These are phyloP conservation scores for Warburgia ugandensis DNA, from an alignment of 164 flowering plant species.

Conservation along the genomic window DNA sequence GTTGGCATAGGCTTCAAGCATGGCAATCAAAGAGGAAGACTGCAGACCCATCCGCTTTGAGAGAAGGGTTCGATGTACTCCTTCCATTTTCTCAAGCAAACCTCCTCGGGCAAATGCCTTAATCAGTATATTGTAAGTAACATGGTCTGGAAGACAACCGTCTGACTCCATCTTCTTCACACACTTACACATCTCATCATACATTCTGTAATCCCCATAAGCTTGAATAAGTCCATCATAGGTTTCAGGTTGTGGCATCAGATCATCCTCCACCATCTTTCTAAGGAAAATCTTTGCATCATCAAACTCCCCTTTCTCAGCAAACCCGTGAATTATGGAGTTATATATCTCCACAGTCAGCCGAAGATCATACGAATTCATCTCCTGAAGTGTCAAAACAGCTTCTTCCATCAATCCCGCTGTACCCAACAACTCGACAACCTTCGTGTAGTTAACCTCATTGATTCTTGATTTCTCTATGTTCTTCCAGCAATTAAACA, in stretches of 20 bases:
- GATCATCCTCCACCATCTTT: constrained; percentile 31
- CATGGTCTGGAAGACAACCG: constrained; percentile 35
- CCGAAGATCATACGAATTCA: constrained; percentile 24
- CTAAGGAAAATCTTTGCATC: constrained; percentile 28
- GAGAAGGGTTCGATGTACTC: constrained; percentile 22
- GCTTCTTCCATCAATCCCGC: constrained; percentile 41
- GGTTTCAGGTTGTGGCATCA: constrained; percentile 26
- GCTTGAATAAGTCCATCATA: constrained; percentile 48
- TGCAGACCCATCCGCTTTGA: constrained; percentile 33
- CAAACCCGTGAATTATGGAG: constrained; percentile 40
- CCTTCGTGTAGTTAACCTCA: constrained; percentile 34
- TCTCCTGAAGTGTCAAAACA: constrained; percentile 19
- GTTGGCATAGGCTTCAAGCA: constrained; percentile 53
- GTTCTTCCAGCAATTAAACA: constrained; percentile 48
- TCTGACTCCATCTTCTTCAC: constrained; percentile 43
- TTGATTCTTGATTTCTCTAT: constrained; percentile 33
- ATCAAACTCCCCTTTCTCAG: constrained; percentile 32
- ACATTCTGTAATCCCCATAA: constrained; percentile 44
- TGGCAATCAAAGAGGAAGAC: constrained; percentile 36
- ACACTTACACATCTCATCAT: constrained; percentile 48
- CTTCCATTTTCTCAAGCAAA: constrained; percentile 50
- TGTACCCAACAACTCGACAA: constrained; percentile 29
- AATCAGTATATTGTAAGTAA: constrained; percentile 50
- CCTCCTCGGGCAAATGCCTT: constrained; percentile 43
- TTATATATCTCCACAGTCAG: constrained; percentile 37